These are phyloP conservation scores for Diaporthe ampelina DNA, from an alignment of 2,329 filamentous ascomycete species.

Conservation along the genomic window DNA sequence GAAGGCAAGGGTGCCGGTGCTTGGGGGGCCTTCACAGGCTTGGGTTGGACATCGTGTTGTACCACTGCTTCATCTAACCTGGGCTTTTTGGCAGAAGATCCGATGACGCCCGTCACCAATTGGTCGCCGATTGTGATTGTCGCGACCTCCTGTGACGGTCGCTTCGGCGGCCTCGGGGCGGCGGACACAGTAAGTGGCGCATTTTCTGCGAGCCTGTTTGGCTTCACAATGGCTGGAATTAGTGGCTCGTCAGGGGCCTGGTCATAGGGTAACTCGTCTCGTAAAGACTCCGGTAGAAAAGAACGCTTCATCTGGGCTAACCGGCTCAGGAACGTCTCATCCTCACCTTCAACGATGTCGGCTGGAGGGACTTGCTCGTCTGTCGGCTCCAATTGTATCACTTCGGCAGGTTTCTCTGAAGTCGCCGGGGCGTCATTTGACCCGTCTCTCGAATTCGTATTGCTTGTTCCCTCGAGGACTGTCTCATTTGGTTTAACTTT, in stretches of 20 bases:
- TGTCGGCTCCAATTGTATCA: background rate
- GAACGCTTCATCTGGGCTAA: constrained; percentile 37
- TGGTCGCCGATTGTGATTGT: constrained; percentile 82
- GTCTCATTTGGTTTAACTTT: constrained; percentile 19
- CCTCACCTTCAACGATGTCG: background rate
- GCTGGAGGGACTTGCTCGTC: background rate
- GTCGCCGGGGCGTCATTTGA: background rate
- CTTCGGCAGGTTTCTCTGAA: constrained; percentile 27
- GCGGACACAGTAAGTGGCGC: constrained; percentile 44
- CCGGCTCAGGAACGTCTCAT: constrained; percentile 34
- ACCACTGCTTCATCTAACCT: constrained; percentile 55
- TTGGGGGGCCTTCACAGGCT: constrained; percentile 47
- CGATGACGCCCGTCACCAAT: constrained; percentile 76
- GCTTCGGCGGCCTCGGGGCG: constrained; percentile 60
- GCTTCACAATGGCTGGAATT: constrained; percentile 52
- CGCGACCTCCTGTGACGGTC: constrained; percentile 73
- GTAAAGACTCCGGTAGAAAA: constrained; percentile 33
- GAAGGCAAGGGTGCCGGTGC: constrained; percentile 52
- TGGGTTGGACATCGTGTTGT: constrained; percentile 50
- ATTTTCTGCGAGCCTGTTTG: constrained; percentile 48
- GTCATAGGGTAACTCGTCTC: constrained; percentile 41
- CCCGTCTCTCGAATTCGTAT: constrained; percentile 11
- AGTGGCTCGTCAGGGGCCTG: constrained; percentile 45
- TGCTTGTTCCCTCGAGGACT: background rate
- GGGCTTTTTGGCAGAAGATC: constrained; percentile 65